Evolutionary conservation across 306 rosid genomes (phyloP), one percentile per base, ranked within the genome.

Genomic region (Sicyos baderoa): DNA sequence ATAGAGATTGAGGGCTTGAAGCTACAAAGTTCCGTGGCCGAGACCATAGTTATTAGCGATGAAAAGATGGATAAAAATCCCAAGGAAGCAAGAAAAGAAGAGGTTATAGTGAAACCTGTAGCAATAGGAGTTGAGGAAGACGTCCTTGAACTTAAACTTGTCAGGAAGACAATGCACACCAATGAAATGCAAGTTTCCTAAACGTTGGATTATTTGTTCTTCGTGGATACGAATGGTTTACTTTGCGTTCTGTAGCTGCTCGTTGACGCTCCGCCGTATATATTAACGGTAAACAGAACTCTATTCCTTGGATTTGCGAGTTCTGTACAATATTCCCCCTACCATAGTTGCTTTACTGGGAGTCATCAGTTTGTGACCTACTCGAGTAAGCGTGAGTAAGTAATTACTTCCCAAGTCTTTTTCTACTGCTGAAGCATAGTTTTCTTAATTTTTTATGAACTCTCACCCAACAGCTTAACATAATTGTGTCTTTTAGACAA

Each of bases 1-100:
- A 37, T 40, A 29, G 81, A 74, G 74, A 19, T 0, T 13, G 85
- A 70, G 72, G 81, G 77, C 51, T 45, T 56, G 16, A 62, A 68
- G 71, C 72, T 6, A 45, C 74, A 55, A 25, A 64, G 25, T 65
- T 74, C 42, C 16, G 72, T 70, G 27, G 68, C 23, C 49, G 68
- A 60, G 49, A 76, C 51, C 25, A n/a, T 29, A 70, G 75, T 73
- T 37, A 21, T 35, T 25, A 42, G 25, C 55, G 78, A 69, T 18
- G 13, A 53, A 40, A 72, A 57, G 23, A 76, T n/a, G 44, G 59
- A 65, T 40, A 72, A 52, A 47, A 55, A 62, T 37, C 54, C 40
- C 13, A 49, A 5, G 27, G 57, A 68, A 42, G 70, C 40, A 11
- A 51, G 42, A 62, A 71, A 76, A 42, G 76, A 52, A 54, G 72